Conservation (phyloP, 1,284 basidiomycete species). For the Apiotrichum montevideense region DNA sequence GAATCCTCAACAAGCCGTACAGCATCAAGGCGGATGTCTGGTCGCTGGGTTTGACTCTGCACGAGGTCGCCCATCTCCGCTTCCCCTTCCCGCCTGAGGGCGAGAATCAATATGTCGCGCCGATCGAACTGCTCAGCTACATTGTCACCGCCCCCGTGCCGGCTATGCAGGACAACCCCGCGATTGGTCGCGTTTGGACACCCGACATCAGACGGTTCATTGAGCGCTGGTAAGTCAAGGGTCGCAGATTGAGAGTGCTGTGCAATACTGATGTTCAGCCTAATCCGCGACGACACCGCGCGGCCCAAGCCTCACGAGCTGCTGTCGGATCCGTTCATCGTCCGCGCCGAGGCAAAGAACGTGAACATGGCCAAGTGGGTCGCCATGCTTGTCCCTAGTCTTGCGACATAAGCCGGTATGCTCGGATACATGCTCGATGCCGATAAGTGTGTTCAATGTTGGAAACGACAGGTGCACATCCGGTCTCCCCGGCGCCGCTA, state of each 20-base stretch:
- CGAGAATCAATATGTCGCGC: constrained; percentile 58
- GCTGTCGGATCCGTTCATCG: constrained; percentile 81
- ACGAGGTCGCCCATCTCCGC: constrained; percentile 84
- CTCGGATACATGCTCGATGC: neutral
- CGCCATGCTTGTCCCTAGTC: constrained; percentile 55
- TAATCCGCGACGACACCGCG: constrained; percentile 48
- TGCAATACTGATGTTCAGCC: constrained; percentile 12
- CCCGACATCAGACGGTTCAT: constrained; percentile 89
- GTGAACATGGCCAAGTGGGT: constrained; percentile 89
- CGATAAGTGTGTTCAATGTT: too few relatives aligned
- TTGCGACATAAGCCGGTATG: neutral
- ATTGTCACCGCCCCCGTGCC: constrained; percentile 81
- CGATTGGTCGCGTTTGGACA: constrained; percentile 60
- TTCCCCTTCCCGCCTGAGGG: constrained; percentile 91
- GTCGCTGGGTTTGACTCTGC: constrained; percentile 90
- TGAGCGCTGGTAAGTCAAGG: constrained; percentile 63
- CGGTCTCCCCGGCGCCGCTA: too few relatives aligned
- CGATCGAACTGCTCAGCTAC: constrained; percentile 89
- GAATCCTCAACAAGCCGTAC: constrained; percentile 88
- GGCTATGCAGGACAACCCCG: constrained; percentile 58
- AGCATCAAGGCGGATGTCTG: constrained; percentile 96
- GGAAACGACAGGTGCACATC: too few relatives aligned
- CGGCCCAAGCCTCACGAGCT: constrained; percentile 82
- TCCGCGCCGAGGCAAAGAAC: constrained; percentile 68
- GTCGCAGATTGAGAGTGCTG: neutral